Evolutionary conservation across 2,329 filamentous ascomycete genomes (phyloP).

Genomic region (Scytalidium lignicola): DNA sequence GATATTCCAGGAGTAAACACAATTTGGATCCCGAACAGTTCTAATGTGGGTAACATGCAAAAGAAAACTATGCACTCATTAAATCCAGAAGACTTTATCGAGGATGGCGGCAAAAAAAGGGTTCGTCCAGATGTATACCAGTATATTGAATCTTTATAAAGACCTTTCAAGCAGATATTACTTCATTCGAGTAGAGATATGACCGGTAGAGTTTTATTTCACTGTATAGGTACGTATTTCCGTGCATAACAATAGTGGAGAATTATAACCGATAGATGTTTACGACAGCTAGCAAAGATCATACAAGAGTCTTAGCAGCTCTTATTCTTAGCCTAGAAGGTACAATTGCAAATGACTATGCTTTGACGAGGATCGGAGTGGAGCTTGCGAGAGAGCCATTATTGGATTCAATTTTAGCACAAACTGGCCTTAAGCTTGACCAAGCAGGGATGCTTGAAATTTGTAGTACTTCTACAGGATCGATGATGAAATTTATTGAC

Average conservation of each 20-base stretch:
- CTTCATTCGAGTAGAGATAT: constrained; percentile 44
- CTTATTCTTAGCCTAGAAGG: constrained; percentile 47
- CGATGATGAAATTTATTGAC: neutral
- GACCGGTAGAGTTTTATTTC: constrained; percentile 43
- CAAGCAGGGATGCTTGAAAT: neutral
- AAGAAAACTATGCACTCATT: constrained; percentile 18
- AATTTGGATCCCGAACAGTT: constrained; percentile 35
- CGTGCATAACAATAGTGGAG: neutral
- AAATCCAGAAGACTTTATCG: constrained; percentile 37
- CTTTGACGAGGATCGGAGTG: constrained; percentile 48
- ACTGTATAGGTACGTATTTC: constrained; percentile 39
- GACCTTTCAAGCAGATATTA: constrained; percentile 29
- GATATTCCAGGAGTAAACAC: constrained; percentile 38
- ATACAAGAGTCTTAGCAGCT: neutral
- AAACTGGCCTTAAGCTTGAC: constrained; percentile 22
- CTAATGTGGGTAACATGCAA: constrained; percentile 9
- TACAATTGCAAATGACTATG: constrained; percentile 44
- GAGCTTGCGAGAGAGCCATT: constrained; percentile 47
- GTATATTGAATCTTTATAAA: constrained; percentile 38
- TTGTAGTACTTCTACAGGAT: neutral
- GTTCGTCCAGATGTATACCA: constrained; percentile 42
- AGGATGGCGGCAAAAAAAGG: constrained; percentile 39
- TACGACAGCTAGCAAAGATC: neutral
- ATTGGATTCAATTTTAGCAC: constrained; percentile 35
- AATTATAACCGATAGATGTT: neutral